Evolutionary conservation across 495 filamentous ascomycete genomes (phyloP).

Genomic region (Neurospora sp.): DNA sequence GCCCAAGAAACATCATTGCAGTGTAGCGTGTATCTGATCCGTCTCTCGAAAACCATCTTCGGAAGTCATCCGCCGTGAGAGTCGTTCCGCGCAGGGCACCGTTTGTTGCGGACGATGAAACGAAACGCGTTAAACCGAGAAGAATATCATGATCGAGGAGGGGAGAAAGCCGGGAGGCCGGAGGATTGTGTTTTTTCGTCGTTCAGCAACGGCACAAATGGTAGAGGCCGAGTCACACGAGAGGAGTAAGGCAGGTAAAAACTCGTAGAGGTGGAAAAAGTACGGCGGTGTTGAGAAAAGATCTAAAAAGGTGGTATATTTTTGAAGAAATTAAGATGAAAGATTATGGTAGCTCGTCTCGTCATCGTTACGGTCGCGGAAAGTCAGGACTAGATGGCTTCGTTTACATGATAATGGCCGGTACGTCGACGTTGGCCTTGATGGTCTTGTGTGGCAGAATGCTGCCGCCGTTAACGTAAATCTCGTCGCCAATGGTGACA

Average conservation of each 20-base stretch:
- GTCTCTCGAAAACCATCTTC: background rate
- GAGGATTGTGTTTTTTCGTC: background rate
- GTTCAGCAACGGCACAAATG: background rate
- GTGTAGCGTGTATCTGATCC: background rate
- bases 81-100: background rate
- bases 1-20: background rate
- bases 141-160: background rate
- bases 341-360: background rate
- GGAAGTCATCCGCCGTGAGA: background rate
- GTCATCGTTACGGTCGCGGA: background rate
- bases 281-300: background rate
- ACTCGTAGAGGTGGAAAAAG: background rate
- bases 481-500: conserved; percentile 97
- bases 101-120: background rate
- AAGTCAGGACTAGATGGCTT: background rate
- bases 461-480: conserved; percentile 97
- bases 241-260: background rate
- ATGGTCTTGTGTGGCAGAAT: conserved; percentile 98
- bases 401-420: conserved; percentile 76
- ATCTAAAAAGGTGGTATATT: background rate
- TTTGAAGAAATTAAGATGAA: background rate
- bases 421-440: conserved; percentile 93
- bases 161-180: background rate
- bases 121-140: background rate
- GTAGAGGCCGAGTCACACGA: background rate